Conservation (phyloP, 2,329 filamentous ascomycete species). For the Chaetomium globosum region DNA sequence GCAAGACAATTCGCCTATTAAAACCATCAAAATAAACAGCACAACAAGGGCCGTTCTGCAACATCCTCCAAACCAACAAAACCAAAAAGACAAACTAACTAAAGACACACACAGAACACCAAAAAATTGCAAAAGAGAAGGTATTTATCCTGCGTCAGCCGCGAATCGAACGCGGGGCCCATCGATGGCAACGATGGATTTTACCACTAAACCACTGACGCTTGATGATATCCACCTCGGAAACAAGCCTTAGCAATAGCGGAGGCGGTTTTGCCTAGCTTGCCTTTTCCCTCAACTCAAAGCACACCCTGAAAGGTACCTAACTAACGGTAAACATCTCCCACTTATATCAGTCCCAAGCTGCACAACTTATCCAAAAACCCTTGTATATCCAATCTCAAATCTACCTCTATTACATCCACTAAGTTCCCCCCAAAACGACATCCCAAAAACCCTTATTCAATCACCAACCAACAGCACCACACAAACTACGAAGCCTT, state of each 20-base stretch:
- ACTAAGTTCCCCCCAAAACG: not conserved
- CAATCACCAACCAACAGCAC: not conserved
- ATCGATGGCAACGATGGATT: constrained; percentile 59
- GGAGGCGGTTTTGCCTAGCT: not conserved
- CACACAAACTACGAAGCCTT: constrained; percentile 26
- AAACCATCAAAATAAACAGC: not conserved
- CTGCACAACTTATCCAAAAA: not conserved
- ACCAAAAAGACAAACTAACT: no score
- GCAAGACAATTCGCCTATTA: not conserved
- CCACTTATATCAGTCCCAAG: not conserved
- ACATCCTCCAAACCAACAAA: no score
- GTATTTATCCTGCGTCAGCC: constrained; percentile 34
- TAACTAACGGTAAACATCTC: not conserved
- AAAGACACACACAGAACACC: not conserved
- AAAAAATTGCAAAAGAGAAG: constrained; percentile 10
- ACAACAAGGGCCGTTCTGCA: not conserved
- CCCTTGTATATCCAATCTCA: constrained; percentile 11
- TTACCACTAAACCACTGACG: constrained; percentile 56
- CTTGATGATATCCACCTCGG: constrained; percentile 1
- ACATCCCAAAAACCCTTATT: not conserved
- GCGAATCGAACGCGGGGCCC: constrained; percentile 44
- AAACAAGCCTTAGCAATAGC: not conserved
- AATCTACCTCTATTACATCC: constrained; percentile 17
- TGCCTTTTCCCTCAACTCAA: not conserved
- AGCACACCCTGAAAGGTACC: not conserved